phyloP scores from a whole-genome alignment of 1,284 basidiomycete species.

The Tausonia pullulans region DNA sequence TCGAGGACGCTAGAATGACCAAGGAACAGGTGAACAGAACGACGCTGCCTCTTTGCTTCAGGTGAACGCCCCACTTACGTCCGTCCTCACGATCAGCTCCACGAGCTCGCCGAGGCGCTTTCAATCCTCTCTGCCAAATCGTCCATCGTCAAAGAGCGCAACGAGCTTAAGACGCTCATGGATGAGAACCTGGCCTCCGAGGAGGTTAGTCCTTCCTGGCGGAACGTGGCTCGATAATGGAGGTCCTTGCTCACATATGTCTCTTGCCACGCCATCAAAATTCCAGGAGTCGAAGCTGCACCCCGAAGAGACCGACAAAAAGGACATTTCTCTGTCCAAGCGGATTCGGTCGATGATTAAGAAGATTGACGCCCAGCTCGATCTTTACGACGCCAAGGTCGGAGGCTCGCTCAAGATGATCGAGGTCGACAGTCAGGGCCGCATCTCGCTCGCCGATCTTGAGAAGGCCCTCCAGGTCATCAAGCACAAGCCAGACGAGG shows the following conservation, averaged over 20 bases:
- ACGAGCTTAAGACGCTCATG: constrained; percentile 79
- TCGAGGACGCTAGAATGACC: constrained; percentile 79
- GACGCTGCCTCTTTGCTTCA: too few relatives aligned
- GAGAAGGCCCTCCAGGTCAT: constrained; percentile 85
- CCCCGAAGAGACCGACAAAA: constrained; percentile 31
- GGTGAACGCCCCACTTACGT: neutral
- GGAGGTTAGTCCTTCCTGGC: constrained; percentile 43
- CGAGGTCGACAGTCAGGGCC: constrained; percentile 78
- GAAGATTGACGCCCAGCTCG: constrained; percentile 86
- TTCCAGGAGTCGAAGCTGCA: constrained; percentile 33
- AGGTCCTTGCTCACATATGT: neutral
- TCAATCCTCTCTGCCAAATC: constrained; percentile 87
- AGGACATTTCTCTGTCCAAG: constrained; percentile 59
- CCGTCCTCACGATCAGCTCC: constrained; percentile 38
- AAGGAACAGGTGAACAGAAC: constrained; percentile 54
- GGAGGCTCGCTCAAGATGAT: constrained; percentile 91
- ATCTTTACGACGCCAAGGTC: constrained; percentile 83
- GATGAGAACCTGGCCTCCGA: constrained; percentile 82
- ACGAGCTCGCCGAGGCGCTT: constrained; percentile 85
- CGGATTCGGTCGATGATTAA: constrained; percentile 90
- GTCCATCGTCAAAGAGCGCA: constrained; percentile 91
- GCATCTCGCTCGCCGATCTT: constrained; percentile 81
- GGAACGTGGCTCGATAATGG: neutral
- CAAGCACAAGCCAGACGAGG: constrained; percentile 84
- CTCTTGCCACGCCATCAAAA: neutral